These are phyloP conservation scores for Fusarium xylarioides DNA, from an alignment of 2,329 filamentous ascomycete species.

Conservation along the genomic window DNA sequence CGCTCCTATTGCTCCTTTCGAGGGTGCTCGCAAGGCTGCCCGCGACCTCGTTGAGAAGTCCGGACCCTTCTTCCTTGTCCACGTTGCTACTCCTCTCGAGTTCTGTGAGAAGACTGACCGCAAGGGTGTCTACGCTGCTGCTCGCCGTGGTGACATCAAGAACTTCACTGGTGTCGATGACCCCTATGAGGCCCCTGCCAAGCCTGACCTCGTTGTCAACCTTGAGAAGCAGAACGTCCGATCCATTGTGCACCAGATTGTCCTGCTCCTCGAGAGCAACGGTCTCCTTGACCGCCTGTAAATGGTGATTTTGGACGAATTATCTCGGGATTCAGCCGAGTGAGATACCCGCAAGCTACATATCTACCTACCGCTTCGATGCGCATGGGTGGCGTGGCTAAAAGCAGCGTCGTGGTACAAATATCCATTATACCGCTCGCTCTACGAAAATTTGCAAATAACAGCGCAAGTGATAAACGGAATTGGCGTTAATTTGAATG, in stretches of 20 bases:
- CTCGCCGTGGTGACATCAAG: constrained; percentile 90
- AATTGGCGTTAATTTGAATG: constrained; percentile 36
- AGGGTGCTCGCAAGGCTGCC: constrained; percentile 78
- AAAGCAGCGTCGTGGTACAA: constrained; percentile 7
- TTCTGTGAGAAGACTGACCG: constrained; percentile 96
- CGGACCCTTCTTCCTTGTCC: constrained; percentile 93
- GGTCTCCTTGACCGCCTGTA: constrained; percentile 82
- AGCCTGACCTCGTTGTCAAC: constrained; percentile 87
- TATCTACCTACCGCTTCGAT: constrained; percentile 2
- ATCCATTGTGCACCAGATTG: constrained; percentile 95
- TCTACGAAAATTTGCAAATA: constrained; percentile 30
- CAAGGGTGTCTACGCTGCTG: constrained; percentile 85
- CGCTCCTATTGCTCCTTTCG: constrained; percentile 94
- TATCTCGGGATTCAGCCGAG: constrained; percentile 20
- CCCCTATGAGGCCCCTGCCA: constrained; percentile 86
- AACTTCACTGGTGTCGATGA: constrained; percentile 98
- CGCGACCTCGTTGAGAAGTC: constrained; percentile 86
- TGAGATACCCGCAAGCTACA: constrained; percentile 32
- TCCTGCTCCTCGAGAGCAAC: constrained; percentile 88
- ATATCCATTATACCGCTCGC: neutral
- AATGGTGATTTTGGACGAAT: constrained; percentile 27
- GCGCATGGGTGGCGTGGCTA: constrained; percentile 7
- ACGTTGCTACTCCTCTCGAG: constrained; percentile 92
- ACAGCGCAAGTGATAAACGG: constrained; percentile 28
- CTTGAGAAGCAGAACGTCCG: constrained; percentile 86